Evolutionary conservation across 257 asterid species (phyloP), one percentile per base, ranked within the genome.

Genomic region (Nicotiana knightiana): DNA sequence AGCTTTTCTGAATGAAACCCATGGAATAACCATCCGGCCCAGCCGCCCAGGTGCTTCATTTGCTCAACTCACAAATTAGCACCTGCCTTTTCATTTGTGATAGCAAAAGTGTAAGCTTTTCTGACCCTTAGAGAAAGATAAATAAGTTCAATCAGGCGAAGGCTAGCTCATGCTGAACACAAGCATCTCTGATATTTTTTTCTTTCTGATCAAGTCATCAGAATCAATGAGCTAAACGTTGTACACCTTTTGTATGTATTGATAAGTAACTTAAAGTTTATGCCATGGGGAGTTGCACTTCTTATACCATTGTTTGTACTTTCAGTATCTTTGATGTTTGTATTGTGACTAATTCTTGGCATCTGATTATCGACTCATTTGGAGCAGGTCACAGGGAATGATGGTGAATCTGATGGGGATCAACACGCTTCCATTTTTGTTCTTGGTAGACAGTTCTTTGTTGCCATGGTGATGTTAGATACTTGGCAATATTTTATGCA

Each of bases 401-500:
- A 86, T 73, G 83, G 43, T 16, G 97, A 91, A 54, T 80, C 87
- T 30, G 61, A 83, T 18, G 87, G 76, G 80, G 85, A 84, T 77
- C 90, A 84, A 78, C 87, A 83, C 28, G 70, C 88, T 61, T 89
- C 98, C 62, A 61, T 88, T 79, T 0, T 91, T 6, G 91, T 89
- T 88, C 93, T 92, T 39, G 91, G 84, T 15, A 64, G 89, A 71
- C 98, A 93, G 80, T 57, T 92, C 61, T 78, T 92, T 59, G 88
- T 88, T 6, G 97, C 93, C 15, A 93, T 96, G 97, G 86, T 88
- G 86, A 91, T 92, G 3, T 80, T 95, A 30, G 99, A 93, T 77
- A 93, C 98, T 2, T 93, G 99, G 98, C 99, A 93, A 82, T 95
- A 91, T 83, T 93, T 93, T 83, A 90, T 90, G 97, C 99, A 95